These are phyloP conservation scores for Aspergillus ruber DNA, from an alignment of 2,329 filamentous ascomycete genomes.

Conservation along the genomic window DNA sequence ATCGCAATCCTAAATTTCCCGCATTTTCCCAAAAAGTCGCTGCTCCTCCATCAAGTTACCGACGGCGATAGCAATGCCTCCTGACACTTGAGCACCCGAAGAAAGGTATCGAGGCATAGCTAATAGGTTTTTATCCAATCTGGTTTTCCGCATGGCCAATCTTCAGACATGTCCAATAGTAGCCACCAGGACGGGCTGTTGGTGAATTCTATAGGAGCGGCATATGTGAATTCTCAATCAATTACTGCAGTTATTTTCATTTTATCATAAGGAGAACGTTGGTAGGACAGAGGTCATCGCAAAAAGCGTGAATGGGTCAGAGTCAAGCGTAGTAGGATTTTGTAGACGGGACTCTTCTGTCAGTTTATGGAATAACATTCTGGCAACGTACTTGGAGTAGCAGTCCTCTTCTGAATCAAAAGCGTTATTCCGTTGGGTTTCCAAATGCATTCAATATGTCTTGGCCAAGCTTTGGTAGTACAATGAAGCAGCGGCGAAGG, in stretches of 20 bases:
- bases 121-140: slow-evolving; percentile 14
- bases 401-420: slow-evolving; percentile 20
- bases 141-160: slow-evolving; percentile 13
- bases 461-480: slow-evolving; percentile 37
- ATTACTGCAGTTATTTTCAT: slow-evolving; percentile 10
- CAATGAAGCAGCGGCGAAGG: slow-evolving; percentile 28
- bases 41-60: slow-evolving; percentile 5
- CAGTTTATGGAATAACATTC: slow-evolving; percentile 16
- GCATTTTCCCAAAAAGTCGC: slow-evolving; percentile 12
- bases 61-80: slow-evolving; percentile 7
- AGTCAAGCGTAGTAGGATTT: slow-evolving; percentile 11
- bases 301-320: slow-evolving; percentile 18
- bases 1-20: slow-evolving; percentile 6
- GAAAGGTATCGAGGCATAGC: slow-evolving; percentile 10
- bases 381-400: slow-evolving; percentile 14
- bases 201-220: slow-evolving; percentile 15
- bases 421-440: slow-evolving; percentile 35
- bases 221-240: slow-evolving; percentile 22
- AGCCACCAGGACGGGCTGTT: slow-evolving; percentile 18
- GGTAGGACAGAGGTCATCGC: slow-evolving; percentile 15
- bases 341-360: slow-evolving; percentile 6
- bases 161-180: slow-evolving; percentile 16
- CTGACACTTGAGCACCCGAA: slow-evolving; percentile 5
- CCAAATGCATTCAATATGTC: slow-evolving; percentile 37
- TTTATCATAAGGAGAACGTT: slow-evolving; percentile 10